Base-by-base conservation (phyloP, 1,139 yeast genomes). In the Casaregolazyma lundiana region DNA sequence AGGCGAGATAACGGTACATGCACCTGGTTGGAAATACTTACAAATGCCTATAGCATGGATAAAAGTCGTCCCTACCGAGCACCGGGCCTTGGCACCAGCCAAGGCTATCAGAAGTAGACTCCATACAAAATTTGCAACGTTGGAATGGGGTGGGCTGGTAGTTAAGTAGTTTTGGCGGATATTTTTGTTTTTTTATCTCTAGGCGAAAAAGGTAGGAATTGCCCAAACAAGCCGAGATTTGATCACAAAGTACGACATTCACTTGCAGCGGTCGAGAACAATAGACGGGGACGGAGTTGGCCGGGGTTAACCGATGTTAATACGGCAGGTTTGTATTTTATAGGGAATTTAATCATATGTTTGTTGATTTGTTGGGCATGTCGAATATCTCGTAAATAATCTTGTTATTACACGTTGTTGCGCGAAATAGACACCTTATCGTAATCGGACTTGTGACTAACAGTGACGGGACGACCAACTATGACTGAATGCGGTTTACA, bases 11-110 rank as follows among this genome's bases (percentile, higher is more conserved):
- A 13, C 30, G 19, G 39, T 35, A n/a, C 17, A 35, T 29, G 29
- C 7, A 16, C 19, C 8, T 6, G 9, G 26, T 6, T 24, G 32
- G 2, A 11, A 4, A n/a, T 30, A 40, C 43, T 32, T 20, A 40
- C 40, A 49, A 48, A 37, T 63, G 65, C 22, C 57, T 46, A 42
- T 50, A 53, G 43, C 66, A 63, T 6, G 54, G 50, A 20, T 54
- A 57, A 16, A 63, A 44, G 46, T 60, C 64, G 38, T 61, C 65
- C 7, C 35, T 19, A 7, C 38, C 40, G 26, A 42, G 20, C 24
- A 42, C 38, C 16, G 45, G 45, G 13, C 45, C 45, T 6, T 29
- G 18, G 16, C 45, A 42, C 11, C 13, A 26, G 32, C 32, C 32
- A 11, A 26, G 15, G 32, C 3, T 15, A 6, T 26, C 32, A 26